phyloP scores from a whole-genome alignment of 306 rosid genomes.

The Vachellia collinsii region DNA sequence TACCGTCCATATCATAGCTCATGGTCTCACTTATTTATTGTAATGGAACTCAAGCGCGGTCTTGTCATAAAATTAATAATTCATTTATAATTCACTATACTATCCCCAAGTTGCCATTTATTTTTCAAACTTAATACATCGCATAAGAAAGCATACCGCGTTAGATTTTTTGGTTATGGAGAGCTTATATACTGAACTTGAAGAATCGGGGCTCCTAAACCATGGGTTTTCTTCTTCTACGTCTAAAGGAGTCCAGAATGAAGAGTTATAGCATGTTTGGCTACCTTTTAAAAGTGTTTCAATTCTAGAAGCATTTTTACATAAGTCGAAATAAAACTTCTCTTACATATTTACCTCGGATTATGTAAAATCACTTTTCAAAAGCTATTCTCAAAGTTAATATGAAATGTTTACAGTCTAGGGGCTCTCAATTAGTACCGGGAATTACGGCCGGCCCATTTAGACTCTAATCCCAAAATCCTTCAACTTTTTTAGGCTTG shows the following conservation, averaged over 20 bases:
- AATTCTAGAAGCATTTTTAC: too few species aligned
- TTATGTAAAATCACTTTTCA: too few species aligned
- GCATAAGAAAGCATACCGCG: background rate
- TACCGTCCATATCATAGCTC: constrained; percentile 8
- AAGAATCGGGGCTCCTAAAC: background rate
- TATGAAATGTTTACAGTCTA: too few species aligned
- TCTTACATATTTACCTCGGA: too few species aligned
- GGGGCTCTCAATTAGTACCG: too few species aligned
- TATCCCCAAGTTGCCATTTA: background rate
- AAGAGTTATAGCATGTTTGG: too few species aligned
- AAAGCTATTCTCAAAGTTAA: too few species aligned
- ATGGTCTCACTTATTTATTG: background rate
- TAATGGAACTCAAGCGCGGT: background rate
- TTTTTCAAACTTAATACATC: background rate
- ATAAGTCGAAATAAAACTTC: too few species aligned
- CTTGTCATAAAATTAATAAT: background rate
- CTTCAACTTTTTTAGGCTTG: too few species aligned
- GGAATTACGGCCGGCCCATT: too few species aligned
- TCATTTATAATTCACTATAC: background rate
- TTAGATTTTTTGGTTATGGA: background rate
- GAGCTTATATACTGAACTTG: background rate
- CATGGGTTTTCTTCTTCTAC: background rate
- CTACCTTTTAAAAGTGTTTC: too few species aligned
- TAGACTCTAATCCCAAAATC: too few species aligned
- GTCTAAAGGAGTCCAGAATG: background rate